Percentiles rank a stretch among this genome's conserved stretches.
Evolutionary conservation across 768 basidiomycete genomes (phyloP).

Genomic region (Suillus variegatus): DNA sequence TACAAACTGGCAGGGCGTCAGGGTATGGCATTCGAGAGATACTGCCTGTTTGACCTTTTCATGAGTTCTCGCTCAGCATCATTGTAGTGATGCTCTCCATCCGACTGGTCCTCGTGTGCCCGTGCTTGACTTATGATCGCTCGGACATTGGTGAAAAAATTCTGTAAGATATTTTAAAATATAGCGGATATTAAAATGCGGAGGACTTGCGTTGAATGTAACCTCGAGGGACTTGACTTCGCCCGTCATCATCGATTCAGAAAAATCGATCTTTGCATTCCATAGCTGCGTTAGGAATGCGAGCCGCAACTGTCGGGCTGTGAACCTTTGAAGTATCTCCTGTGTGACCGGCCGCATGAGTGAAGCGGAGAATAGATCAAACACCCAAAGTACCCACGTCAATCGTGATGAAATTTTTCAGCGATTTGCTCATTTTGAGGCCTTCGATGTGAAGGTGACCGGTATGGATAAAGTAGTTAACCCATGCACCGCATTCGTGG

Average conservation of each 20-base stretch:
- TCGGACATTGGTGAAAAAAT: slow-evolving; percentile 89
- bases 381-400: slow-evolving; percentile 52
- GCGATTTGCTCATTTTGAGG: slow-evolving; percentile 97
- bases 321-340: slow-evolving; percentile 85
- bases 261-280: slow-evolving; percentile 94
- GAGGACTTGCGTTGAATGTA: slow-evolving; percentile 72
- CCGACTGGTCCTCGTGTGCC: slow-evolving; percentile 48
- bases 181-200: slow-evolving; percentile 6
- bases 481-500: slow-evolving; percentile 90
- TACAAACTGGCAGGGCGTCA: slow-evolving; percentile 54
- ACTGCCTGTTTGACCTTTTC: slow-evolving; percentile 47
- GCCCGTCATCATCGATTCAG: slow-evolving; percentile 83
- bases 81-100: slow-evolving; percentile 68
- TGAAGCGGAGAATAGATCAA: slow-evolving; percentile 4
- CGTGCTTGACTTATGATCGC: slow-evolving; percentile 69
- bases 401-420: slow-evolving; percentile 99
- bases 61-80: slow-evolving; percentile 68
- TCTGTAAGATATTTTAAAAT: slow-evolving; percentile 47
- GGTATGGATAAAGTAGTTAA: slow-evolving; percentile 98
- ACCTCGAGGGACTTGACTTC: slow-evolving; percentile 87
- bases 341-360: slow-evolving; percentile 32
- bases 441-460: slow-evolving; percentile 99
- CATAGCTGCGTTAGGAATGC: slow-evolving; percentile 91
- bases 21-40: slow-evolving; percentile 9
- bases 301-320: slow-evolving; percentile 86